Evolutionary conservation across 2,329 filamentous ascomycete species (phyloP).

Genomic region (Apiospora kogelbergensis): DNA sequence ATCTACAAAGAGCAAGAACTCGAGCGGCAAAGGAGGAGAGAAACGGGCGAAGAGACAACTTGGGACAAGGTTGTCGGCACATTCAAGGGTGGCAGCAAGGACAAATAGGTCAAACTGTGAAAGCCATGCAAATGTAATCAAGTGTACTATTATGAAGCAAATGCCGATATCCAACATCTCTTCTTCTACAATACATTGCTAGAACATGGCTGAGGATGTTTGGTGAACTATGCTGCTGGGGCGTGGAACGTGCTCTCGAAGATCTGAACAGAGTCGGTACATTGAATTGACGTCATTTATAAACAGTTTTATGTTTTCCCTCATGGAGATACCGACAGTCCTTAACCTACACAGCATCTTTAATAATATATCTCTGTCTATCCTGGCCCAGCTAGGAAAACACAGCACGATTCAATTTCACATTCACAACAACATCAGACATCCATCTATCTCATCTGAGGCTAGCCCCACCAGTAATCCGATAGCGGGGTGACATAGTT

Average conservation of each 20-base stretch:
- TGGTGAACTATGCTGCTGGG: neutral
- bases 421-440: neutral
- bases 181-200: neutral
- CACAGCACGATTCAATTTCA: too few relatives aligned
- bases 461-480: neutral
- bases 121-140: neutral
- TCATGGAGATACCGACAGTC: too few relatives aligned
- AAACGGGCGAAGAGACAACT: conserved; percentile 50
- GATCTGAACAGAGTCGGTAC: neutral
- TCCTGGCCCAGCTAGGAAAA: too few relatives aligned
- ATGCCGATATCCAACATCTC: neutral
- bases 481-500: neutral
- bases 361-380: too few relatives aligned
- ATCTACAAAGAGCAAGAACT: conserved; percentile 57
- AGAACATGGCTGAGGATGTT: neutral
- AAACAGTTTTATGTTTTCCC: neutral
- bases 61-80: conserved; percentile 38
- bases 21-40: conserved; percentile 54
- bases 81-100: neutral
- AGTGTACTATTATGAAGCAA: neutral
- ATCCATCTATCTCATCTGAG: neutral
- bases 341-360: too few relatives aligned
- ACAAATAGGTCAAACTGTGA: neutral
- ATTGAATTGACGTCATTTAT: neutral
- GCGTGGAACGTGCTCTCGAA: neutral